phyloP scores from a whole-genome alignment of 306 rosid genomes.

The Vigna nakashimae region DNA sequence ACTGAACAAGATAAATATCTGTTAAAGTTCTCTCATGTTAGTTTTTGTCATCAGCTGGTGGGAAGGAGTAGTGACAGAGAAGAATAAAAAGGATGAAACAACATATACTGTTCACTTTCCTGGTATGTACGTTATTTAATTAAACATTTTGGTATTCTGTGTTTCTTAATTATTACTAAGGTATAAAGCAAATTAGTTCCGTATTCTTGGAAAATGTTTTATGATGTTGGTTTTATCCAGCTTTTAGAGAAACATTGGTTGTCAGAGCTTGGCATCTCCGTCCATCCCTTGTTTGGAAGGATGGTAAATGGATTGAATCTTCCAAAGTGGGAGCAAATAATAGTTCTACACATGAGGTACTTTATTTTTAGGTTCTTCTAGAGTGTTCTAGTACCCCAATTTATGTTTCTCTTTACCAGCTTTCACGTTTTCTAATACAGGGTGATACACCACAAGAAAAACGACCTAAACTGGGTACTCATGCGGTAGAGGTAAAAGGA shows the following conservation, averaged over 20 bases:
- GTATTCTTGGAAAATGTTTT: conserved; percentile 25
- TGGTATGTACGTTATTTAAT: conserved; percentile 55
- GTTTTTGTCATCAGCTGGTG: conserved; percentile 76
- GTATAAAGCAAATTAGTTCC: not conserved
- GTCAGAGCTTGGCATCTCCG: conserved; percentile 96
- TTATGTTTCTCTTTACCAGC: conserved; percentile 41
- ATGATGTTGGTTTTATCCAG: conserved; percentile 55
- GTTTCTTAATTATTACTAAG: conserved; percentile 25
- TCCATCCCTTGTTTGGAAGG: conserved; percentile 90
- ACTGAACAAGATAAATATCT: not conserved
- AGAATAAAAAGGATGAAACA: conserved; percentile 80
- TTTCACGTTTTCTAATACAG: conserved; percentile 54
- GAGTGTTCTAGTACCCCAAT: conserved; percentile 7
- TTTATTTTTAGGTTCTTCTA: conserved; percentile 33
- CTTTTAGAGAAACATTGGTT: conserved; percentile 73
- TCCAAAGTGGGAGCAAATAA: conserved; percentile 55
- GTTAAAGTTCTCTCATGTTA: conserved; percentile 31
- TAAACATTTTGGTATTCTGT: not conserved
- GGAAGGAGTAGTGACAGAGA: conserved; percentile 89
- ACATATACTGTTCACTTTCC: conserved; percentile 78
- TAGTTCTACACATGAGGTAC: conserved; percentile 66
- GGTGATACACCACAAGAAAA: conserved; percentile 87
- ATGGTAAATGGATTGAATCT: conserved; percentile 87
- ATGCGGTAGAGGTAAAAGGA: conserved; percentile 61
- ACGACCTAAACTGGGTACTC: conserved; percentile 71